These are phyloP conservation scores for Annulohypoxylon nitens DNA, from an alignment of 495 filamentous ascomycete species.

Conservation along the genomic window DNA sequence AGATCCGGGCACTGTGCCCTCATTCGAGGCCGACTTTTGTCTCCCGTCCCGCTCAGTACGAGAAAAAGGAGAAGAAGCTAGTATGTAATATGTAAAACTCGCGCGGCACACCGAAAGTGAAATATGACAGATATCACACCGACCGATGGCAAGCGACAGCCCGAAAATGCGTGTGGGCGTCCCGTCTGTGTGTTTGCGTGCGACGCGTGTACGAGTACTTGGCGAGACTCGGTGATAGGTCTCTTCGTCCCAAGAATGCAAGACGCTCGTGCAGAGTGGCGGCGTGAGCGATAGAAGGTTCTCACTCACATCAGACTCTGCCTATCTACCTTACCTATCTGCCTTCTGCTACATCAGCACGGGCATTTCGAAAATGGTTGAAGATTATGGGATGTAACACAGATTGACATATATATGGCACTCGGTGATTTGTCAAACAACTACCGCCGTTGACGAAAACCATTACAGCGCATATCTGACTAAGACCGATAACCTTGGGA, in stretches of 20 bases:
- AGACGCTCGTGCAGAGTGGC: constrained; percentile 24
- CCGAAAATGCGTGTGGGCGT: constrained; percentile 20
- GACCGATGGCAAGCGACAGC: constrained; percentile 34
- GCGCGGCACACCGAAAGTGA: constrained; percentile 43
- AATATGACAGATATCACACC: constrained; percentile 41
- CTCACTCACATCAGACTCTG: constrained; percentile 8
- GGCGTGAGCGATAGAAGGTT: constrained; percentile 13
- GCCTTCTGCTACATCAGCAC: too few relatives aligned
- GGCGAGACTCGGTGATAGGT: constrained; percentile 40
- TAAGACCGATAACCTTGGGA: constrained; percentile 28
- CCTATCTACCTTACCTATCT: not conserved
- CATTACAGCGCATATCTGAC: constrained; percentile 26
- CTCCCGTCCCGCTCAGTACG: constrained; percentile 8
- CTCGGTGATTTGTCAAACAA: constrained; percentile 37
- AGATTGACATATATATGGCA: constrained; percentile 23
- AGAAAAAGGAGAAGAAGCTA: not conserved
- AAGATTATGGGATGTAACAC: constrained; percentile 16
- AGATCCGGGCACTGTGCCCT: constrained; percentile 34
- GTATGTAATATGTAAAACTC: constrained; percentile 15
- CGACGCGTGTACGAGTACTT: constrained; percentile 43
- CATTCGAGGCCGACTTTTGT: not conserved
- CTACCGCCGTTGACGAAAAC: constrained; percentile 23
- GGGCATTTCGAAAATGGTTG: constrained; percentile 7
- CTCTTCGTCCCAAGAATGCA: constrained; percentile 33
- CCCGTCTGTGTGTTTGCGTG: constrained; percentile 29